These are phyloP conservation scores for Angomonas deanei DNA, from an alignment of 208 protist genomes.

Conservation along the genomic window DNA sequence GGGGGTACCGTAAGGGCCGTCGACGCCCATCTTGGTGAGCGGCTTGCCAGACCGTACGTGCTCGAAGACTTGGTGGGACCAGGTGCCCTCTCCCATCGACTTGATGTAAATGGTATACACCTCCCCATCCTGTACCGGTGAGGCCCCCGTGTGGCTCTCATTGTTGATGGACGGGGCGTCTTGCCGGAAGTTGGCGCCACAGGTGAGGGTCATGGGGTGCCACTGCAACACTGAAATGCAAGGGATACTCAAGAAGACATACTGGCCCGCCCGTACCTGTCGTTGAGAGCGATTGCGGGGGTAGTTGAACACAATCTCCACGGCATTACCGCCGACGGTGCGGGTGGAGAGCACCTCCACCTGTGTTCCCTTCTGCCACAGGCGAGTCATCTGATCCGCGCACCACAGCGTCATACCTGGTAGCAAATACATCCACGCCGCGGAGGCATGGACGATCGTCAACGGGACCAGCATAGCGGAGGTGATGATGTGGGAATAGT, in stretches of 20 bases:
- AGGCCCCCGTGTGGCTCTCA: not conserved
- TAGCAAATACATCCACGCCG: conserved; percentile 56
- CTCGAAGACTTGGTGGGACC: not conserved
- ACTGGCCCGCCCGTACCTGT: conserved; percentile 25
- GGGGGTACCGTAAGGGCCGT: conserved; percentile 19
- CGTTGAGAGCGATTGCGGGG: conserved; percentile 5
- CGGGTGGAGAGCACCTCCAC: conserved; percentile 16
- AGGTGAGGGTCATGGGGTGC: conserved; percentile 57
- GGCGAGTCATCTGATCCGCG: conserved; percentile 34
- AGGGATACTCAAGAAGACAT: conserved; percentile 51
- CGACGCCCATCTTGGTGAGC: conserved; percentile 23
- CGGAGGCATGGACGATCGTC: conserved; percentile 44
- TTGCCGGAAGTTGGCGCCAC: not conserved
- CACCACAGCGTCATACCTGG: conserved; percentile 49
- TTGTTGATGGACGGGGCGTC: not conserved
- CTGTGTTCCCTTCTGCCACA: conserved; percentile 26
- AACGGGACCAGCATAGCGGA: conserved; percentile 42
- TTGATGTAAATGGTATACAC: conserved; percentile 6
- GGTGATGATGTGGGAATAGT: conserved; percentile 50
- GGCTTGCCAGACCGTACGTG: not conserved
- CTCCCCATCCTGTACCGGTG: not conserved
- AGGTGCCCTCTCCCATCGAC: not conserved
- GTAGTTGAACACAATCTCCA: conserved; percentile 18
- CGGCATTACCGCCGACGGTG: conserved; percentile 16
- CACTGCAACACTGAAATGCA: conserved; percentile 53